phyloP scores from a whole-genome alignment of 2,329 filamentous ascomycete species.

The Penicillium olsonii region DNA sequence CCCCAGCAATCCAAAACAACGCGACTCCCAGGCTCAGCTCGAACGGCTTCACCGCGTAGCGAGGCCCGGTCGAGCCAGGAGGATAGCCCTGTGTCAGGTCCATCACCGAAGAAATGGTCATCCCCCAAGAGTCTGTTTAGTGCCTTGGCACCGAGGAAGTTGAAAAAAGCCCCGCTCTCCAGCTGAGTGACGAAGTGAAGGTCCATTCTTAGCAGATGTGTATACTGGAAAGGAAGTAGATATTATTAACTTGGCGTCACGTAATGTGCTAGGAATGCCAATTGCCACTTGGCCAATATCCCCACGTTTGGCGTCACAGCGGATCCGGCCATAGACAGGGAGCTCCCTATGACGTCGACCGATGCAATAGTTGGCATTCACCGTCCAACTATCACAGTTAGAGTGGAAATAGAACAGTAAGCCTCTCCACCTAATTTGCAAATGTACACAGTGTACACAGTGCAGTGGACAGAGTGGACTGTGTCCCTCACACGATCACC shows the following conservation, averaged over 20 bases:
- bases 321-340: slow-evolving; percentile 4
- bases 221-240: too few relatives aligned
- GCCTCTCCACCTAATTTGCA: too few relatives aligned
- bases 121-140: slow-evolving; percentile 19
- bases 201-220: neutral
- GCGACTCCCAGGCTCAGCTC: slow-evolving; percentile 14
- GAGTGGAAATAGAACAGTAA: slow-evolving; percentile 8
- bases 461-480: too few relatives aligned
- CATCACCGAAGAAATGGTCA: slow-evolving; percentile 23
- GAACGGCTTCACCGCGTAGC: slow-evolving; percentile 15
- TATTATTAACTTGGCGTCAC: slow-evolving; percentile 15
- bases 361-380: slow-evolving; percentile 10
- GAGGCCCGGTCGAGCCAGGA: slow-evolving; percentile 18
- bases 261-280: slow-evolving; percentile 16
- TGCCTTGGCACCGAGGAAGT: slow-evolving; percentile 19
- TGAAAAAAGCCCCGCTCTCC: slow-evolving; percentile 11
- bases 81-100: slow-evolving; percentile 10
- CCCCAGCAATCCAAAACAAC: slow-evolving; percentile 17
- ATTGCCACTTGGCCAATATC: slow-evolving; percentile 6
- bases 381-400: slow-evolving; percentile 8
- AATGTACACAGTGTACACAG: too few relatives aligned
- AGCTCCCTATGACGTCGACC: slow-evolving; percentile 11
- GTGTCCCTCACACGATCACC: slow-evolving; percentile 20
- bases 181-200: neutral
- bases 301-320: slow-evolving; percentile 10